Conservation (phyloP, 345 rosid species). For the Populus euphratica region DNA sequence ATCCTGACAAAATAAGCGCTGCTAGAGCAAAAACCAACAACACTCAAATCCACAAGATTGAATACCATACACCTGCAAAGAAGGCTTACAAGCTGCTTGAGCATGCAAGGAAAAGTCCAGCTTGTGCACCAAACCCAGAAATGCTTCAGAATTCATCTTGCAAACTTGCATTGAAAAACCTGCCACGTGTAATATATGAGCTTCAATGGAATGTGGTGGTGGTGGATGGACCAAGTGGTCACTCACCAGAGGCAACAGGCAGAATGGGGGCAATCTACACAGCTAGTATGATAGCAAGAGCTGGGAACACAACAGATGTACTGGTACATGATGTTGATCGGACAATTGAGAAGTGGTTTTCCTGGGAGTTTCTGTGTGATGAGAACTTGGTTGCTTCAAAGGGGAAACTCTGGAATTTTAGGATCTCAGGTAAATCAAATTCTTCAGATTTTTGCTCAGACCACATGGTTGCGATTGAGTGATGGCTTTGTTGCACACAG, state of each 20-base stretch:
- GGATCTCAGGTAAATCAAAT: conserved; percentile 45
- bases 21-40: conserved; percentile 31
- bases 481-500: conserved; percentile 11
- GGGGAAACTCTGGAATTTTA: conserved; percentile 69
- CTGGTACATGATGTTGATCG: conserved; percentile 71
- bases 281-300: conserved; percentile 65
- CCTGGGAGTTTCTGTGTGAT: conserved; percentile 84
- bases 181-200: conserved; percentile 52
- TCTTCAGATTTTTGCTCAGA: conserved; percentile 51
- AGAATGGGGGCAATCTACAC: conserved; percentile 77
- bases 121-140: conserved; percentile 42
- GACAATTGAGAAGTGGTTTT: conserved; percentile 83
- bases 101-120: conserved; percentile 56
- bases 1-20: conserved; percentile 42
- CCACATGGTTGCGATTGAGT: conserved; percentile 16
- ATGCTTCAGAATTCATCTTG: conserved; percentile 43
- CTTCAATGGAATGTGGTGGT: conserved; percentile 72
- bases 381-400: conserved; percentile 72
- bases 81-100: conserved; percentile 67
- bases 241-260: conserved; percentile 65
- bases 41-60: conserved; percentile 51
- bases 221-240: conserved; percentile 77
- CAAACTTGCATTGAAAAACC: conserved; percentile 48
- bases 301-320: conserved; percentile 56
- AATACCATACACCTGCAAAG: conserved; percentile 49